Percentiles rank a stretch among this genome's conserved stretches.
phyloP scores from a whole-genome alignment of 176 grass and related monocot species.

The Avena sativa region DNA sequence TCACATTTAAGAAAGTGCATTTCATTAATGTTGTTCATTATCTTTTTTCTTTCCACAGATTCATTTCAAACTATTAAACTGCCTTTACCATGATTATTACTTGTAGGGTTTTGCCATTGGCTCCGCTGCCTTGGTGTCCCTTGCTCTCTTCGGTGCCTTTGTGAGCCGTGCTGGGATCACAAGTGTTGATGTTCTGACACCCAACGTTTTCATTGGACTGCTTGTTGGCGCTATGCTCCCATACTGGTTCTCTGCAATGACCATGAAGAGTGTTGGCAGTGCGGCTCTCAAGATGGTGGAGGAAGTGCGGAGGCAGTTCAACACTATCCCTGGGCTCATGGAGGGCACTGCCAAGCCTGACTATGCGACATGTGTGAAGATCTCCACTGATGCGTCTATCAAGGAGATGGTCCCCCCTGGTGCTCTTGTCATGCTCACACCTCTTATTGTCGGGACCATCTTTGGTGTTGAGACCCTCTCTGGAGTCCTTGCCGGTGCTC shows the following conservation, averaged over 20 bases:
- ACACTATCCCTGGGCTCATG: slow-evolving; percentile 82
- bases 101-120: slow-evolving; percentile 90
- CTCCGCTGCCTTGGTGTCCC: slow-evolving; percentile 89
- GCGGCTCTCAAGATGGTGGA: slow-evolving; percentile 96
- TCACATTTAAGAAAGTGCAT: slow-evolving; percentile 13
- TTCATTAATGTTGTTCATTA: not conserved
- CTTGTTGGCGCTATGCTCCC: slow-evolving; percentile 93
- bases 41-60: slow-evolving; percentile 3
- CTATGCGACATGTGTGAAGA: slow-evolving; percentile 94
- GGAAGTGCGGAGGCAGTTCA: slow-evolving; percentile 92
- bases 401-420: slow-evolving; percentile 96
- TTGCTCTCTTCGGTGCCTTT: slow-evolving; percentile 93
- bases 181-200: slow-evolving; percentile 83
- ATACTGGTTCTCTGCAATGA: slow-evolving; percentile 98
- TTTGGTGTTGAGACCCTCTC: slow-evolving; percentile 94
- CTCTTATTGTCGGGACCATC: slow-evolving; percentile 78
- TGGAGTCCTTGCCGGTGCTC: slow-evolving; percentile 86
- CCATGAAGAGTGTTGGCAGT: slow-evolving; percentile 95
- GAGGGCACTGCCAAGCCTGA: slow-evolving; percentile 88
- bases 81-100: not conserved
- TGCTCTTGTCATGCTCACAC: slow-evolving; percentile 90
- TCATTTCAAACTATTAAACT: not conserved
- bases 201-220: slow-evolving; percentile 90
- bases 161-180: slow-evolving; percentile 78
- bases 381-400: slow-evolving; percentile 94